Base-by-base conservation (phyloP, 2,329 filamentous ascomycete genomes). In the Microdochium nivale region DNA sequence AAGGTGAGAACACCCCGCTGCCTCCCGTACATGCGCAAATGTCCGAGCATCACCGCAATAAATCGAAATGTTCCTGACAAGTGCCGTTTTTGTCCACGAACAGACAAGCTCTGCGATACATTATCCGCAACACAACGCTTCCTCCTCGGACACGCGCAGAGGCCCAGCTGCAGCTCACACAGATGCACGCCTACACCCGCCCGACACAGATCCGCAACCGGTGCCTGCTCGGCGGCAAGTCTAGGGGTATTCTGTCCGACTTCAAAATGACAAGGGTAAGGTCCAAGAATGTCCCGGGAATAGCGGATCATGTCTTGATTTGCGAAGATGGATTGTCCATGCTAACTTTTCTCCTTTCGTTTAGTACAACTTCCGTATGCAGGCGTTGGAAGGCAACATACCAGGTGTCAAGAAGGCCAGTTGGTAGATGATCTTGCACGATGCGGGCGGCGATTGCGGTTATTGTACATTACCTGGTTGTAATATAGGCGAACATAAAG, bases 131-230 rank as follows among this genome's bases (percentile, higher is more conserved):
- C 71, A 94, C 90, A 30, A 86, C 85, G 1, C 84, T 99, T 2
- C 83, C 91, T 1, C 77, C 84, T 52, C 83, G 91, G 63, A 84
- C 87, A 49, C 88, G 95, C 63, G 90, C 89, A 55, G 88, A 95
- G 68, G 94, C 94, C 43, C 92, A 97, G 75, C 81, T 99, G 52
- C 86, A 97, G 72, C 78, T 99, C 58, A 83, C 87, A 3, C 87
- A 95, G 72, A 96, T 97, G 92, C 91, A 96, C 75, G 84, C 83
- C 76, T 97, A 97, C 72, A 97, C 94, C 33, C 81, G 91, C 55
- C 83, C 89, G 53, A 96, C 92, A 49, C 91, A 96, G 76, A 91
- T 99, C 68, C 85, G 87, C 69, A 97, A 96, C 72, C 78, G 94
- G 60, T 99, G 94, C 74, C 86, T 95, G 50, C 80, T 92, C 67